A percentile compares a stretch with the other conserved stretches of the same genome.
These are phyloP conservation scores for Pichia sp. DNA, from an alignment of 1,139 yeast genomes.

Conservation along the genomic window DNA sequence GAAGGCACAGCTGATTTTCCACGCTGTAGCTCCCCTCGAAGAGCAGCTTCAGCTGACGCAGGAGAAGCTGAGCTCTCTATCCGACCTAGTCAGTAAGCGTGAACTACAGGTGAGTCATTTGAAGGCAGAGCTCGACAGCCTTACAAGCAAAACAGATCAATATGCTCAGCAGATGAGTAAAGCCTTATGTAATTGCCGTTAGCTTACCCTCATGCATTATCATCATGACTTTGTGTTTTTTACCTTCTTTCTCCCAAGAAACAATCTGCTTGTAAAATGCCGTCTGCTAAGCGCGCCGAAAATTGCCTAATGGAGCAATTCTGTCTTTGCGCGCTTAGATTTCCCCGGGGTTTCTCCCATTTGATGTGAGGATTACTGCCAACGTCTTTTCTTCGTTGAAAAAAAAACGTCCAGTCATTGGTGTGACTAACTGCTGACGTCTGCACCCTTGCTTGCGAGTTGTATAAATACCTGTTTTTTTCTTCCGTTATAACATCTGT, in stretches of 20 bases:
- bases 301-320: constrained; percentile 12
- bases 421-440: background rate
- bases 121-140: background rate
- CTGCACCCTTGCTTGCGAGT: no score
- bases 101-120: background rate
- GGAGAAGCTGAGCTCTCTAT: background rate
- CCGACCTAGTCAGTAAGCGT: background rate
- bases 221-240: no score
- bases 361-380: background rate
- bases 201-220: background rate
- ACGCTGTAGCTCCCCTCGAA: background rate
- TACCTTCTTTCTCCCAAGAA: no score
- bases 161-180: background rate
- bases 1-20: background rate
- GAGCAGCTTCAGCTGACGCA: background rate
- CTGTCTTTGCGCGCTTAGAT: constrained; percentile 11
- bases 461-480: background rate
- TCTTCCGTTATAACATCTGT: background rate
- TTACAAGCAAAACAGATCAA: background rate
- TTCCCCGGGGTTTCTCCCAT: constrained; percentile 1
- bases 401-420: background rate
- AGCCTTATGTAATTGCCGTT: background rate
- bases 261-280: background rate
- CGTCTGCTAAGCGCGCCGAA: constrained; percentile 10
- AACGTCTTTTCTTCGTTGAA: background rate